Evolutionary conservation across 768 basidiomycete species (phyloP), one percentile per base, ranked within the genome.

Genomic region (Ephemerocybe angulata): DNA sequence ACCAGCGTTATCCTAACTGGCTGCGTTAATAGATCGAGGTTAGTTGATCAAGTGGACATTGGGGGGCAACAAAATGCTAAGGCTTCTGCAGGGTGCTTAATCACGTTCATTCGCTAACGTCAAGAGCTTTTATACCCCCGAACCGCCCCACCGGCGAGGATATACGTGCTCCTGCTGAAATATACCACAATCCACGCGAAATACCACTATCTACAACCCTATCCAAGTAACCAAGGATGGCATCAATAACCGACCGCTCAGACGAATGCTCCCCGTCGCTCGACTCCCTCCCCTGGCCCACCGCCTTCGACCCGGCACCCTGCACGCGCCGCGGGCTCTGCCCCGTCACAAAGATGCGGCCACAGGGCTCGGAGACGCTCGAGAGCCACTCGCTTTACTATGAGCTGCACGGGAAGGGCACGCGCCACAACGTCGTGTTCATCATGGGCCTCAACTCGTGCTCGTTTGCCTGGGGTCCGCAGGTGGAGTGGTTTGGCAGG

Each of bases 361-460:
- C 73, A 15, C 76, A 81, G 60, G 72, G 67, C n/a, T 67, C 67
- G 2, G 70, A 76, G 49, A 67, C 77, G 0, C 56, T 84, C 2
- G 81, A 87, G 62, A 84, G 80, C 48, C 88, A 90, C 62, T 88
- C 87, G 1, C 72, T 92, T 2, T 93, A 92, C 67, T 92, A 79
- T 58, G 88, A 91, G 66, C 78, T 85, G 37, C 91, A 93, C 66
- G 91, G 53, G 11, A 56, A 59, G 3, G 85, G 86, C 0, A 76
- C 77, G 10, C 74, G 77, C 56, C 65, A 62, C 56, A 90, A 88
- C 62, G 66, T 92, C 17, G 63, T 92, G 1, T 82, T 90, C 60
- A 84, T 93, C 60, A 90, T 89, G 88, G 90, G 91, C 3, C 60
- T 91, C 57, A 88, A 86, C 65, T 75, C 77, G 52, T 83, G 72